Evolutionary conservation across 2,329 filamentous ascomycete genomes (phyloP), one percentile per base, ranked within the genome.

Genomic region (Chaetothyriales sp.): DNA sequence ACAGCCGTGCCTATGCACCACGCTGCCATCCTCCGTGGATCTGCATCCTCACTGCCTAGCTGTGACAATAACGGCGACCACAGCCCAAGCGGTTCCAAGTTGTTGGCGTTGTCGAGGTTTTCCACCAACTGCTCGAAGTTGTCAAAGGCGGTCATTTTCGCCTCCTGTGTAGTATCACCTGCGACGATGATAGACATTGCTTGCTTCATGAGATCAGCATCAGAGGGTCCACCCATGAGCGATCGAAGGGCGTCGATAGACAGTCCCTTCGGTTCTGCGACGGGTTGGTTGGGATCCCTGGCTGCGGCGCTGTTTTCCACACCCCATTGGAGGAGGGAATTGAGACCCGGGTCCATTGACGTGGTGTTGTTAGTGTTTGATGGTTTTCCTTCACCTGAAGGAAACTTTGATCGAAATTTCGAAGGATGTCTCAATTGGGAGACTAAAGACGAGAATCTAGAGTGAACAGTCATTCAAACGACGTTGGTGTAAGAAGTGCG

Each of bases 1-100:
- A 98, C 92, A 8, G 92, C 90, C 5, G 89, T 95, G 48, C 87
- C 88, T 53, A 92, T 73, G 71, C 89, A 95, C 86, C 88, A 95
- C n/a, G 89, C 89, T 2, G 90, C 89, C 78, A 88, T 89, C 62
- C 76, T 81, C 58, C 89, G 76, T 63, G 95, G 73, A 57, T 92
- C 85, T 5, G 75, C 65, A 63, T 92, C 83, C 9, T 77, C 74
- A 62, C 82, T 76, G 48, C 75, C 73, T 13, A 98, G 74, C 57
- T 85, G 80, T 7, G 75, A 69, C 9, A 95, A 73, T 43, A 98
- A 73, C 8, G 87, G 87, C 9, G 78, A 77, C 92, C 92, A 98
- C 29, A 97, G 75, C 5, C 77, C 77, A 18, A 95, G 72, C 25
- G 78, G 78, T 58, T 82, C 82, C 61, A 98, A 78, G 70, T 95